A percentile compares a stretch with the other conserved stretches of the same genome.
These are phyloP conservation scores for Colletotrichum costaricense DNA, from an alignment of 2,329 filamentous ascomycete species.

Conservation along the genomic window DNA sequence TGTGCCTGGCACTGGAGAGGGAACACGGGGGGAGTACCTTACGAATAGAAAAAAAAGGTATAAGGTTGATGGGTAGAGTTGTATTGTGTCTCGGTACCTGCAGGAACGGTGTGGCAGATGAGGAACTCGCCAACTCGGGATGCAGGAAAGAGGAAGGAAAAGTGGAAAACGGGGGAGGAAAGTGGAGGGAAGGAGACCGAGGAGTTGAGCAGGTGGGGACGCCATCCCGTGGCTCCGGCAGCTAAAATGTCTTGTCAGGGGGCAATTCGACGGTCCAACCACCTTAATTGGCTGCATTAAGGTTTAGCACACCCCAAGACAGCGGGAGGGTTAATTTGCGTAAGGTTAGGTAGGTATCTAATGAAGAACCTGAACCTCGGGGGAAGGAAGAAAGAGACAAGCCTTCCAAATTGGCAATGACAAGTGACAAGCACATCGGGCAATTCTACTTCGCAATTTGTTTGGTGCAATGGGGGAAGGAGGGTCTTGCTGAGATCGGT, in stretches of 20 bases:
- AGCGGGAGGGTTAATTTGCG: slow-evolving; percentile 23
- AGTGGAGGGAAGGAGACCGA: background rate
- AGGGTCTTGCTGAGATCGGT: background rate
- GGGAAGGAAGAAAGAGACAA: background rate
- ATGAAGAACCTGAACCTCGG: background rate
- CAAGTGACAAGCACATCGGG: background rate
- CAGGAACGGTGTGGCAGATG: slow-evolving; percentile 14
- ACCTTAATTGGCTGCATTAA: slow-evolving; percentile 31
- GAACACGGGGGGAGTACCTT: too few relatives aligned
- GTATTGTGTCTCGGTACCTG: slow-evolving; percentile 19
- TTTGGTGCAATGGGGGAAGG: background rate
- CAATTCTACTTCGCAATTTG: background rate
- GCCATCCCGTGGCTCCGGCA: slow-evolving; percentile 26
- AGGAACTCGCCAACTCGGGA: background rate
- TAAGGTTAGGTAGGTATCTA: background rate
- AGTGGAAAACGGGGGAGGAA: background rate
- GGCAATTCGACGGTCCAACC: slow-evolving; percentile 1
- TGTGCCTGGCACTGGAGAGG: background rate
- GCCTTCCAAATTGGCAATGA: background rate
- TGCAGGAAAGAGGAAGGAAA: background rate
- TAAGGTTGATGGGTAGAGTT: slow-evolving; percentile 24
- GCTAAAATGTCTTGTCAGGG: slow-evolving; percentile 29
- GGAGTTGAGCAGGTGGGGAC: background rate
- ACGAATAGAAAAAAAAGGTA: background rate
- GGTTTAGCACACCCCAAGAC: slow-evolving; percentile 29